Base-by-base conservation (phyloP, 345 rosid species). In the Syzygium jambos region DNA sequence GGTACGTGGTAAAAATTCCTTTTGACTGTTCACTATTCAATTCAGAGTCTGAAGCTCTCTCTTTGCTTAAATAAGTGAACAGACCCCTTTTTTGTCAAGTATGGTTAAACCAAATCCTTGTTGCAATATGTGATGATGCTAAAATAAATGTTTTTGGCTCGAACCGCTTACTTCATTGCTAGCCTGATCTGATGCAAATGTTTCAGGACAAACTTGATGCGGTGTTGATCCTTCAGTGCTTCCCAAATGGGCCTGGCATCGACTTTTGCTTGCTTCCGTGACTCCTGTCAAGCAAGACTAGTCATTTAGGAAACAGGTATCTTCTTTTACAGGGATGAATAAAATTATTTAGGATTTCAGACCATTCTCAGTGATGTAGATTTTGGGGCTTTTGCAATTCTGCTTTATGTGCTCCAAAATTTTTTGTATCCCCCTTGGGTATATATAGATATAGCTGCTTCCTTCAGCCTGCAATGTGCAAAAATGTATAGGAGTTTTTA, bases 1-100 rank as follows among this genome's bases (percentile, higher is more conserved):
- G 65, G 27, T 92, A 88, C 90, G 86, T 95, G 93, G 9, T 68
- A 9, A 41, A 65, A 17, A 68, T 68, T 68, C 46, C 78, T 30
- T 68, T 68, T 17, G 1, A 68, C 78, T 30, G 78, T 68, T 19
- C 78, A 34, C 46, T 68, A 16, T 68, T 30, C 46, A 4, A 34
- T 68, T 34, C 12, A 4, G 78, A 30, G 78, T 21, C 78, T 68
- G 78, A 68, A 68, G 78, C 19, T 68, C 46, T 68, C 46, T 34
- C 43, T 34, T 34, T 68, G 78, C 46, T 68, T 34, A 68, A 68
- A 68, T 34, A 34, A 34, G 46, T 5, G 17, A 17, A 68, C 34
- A 68, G 22, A 68, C 17, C 46, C 12, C 46, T 68, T 30, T 9
- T 68, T 68, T 17, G 11, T 65, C 43, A 68, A 68, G 43, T 16